Conservation (phyloP, 2,329 filamentous ascomycete genomes). For the Metarhizium robertsii region DNA sequence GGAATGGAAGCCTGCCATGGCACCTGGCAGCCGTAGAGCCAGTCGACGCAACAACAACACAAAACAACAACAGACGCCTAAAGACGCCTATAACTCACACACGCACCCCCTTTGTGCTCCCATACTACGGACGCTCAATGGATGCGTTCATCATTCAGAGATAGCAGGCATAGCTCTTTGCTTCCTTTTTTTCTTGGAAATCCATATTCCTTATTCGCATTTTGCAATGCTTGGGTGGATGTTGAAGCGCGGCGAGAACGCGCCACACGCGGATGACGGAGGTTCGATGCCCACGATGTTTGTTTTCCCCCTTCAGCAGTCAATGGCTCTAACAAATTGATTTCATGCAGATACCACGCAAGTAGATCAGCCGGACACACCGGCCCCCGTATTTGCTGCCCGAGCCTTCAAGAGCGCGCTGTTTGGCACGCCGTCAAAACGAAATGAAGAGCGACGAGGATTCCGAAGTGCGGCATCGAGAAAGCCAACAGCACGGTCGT, state of each 20-base stretch:
- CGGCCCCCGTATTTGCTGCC: conserved; percentile 57
- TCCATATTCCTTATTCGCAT: not conserved
- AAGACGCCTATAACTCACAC: not conserved
- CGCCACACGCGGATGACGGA: conserved; percentile 22
- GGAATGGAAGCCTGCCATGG: too few species aligned
- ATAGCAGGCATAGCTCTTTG: not conserved
- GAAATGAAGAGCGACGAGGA: conserved; percentile 22
- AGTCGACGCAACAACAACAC: not conserved
- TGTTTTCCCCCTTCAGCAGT: not conserved
- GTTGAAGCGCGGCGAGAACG: conserved; percentile 35
- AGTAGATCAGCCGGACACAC: conserved; percentile 52
- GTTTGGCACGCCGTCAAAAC: conserved; percentile 47
- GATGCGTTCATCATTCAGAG: not conserved
- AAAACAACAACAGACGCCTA: not conserved
- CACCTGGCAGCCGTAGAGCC: too few species aligned
- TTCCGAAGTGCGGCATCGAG: conserved; percentile 15
- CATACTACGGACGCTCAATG: not conserved
- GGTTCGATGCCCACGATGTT: conserved; percentile 2
- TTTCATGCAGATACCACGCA: conserved; percentile 30
- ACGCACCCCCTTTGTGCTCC: not conserved
- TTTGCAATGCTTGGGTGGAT: conserved; percentile 50
- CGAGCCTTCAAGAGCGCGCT: conserved; percentile 55
- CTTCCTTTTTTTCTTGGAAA: not conserved
- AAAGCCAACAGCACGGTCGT: conserved; percentile 14
- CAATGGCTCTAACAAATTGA: not conserved